Percentiles rank a stretch among this genome's conserved stretches.
Conservation (phyloP, 2,329 filamentous ascomycete genomes). For the Kalaharituber pfeilii region DNA sequence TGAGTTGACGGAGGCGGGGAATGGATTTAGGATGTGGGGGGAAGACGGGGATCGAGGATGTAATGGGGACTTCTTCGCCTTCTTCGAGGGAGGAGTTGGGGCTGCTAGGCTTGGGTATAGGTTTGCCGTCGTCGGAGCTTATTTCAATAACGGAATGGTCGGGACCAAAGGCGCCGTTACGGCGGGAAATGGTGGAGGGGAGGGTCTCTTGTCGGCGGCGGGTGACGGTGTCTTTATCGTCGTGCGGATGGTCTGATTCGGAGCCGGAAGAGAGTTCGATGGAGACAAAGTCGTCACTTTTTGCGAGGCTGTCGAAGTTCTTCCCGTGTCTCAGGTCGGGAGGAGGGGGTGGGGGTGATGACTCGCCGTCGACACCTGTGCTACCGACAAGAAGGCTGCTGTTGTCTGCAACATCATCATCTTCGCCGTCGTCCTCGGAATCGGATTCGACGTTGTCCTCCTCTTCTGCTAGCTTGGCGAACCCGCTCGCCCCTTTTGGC, state of each 20-base stretch:
- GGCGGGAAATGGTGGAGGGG: neutral
- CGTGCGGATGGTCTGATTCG: constrained; percentile 4
- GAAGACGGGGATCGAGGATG: constrained; percentile 3
- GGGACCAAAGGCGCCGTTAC: neutral
- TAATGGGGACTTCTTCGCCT: constrained; percentile 16
- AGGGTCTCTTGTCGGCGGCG: neutral
- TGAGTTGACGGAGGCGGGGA: neutral
- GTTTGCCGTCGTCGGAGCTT: neutral
- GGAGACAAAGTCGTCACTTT: neutral
- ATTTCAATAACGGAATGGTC: neutral
- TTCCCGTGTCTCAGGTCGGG: neutral
- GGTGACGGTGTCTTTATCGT: constrained; percentile 2
- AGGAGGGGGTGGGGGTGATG: neutral
- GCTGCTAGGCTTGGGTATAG: constrained; percentile 17
- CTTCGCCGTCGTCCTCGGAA: neutral
- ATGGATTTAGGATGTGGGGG: neutral
- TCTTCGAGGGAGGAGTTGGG: constrained; percentile 14
- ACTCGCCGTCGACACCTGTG: neutral
- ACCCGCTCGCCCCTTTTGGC: neutral
- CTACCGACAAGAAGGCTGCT: neutral
- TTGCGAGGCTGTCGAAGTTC: neutral
- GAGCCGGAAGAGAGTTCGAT: neutral
- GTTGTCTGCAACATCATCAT: neutral
- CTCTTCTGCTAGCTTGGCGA: neutral
- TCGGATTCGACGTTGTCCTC: neutral